Conservation (phyloP, 139 green algal species). For the Chlamydomonas schloesseri region DNA sequence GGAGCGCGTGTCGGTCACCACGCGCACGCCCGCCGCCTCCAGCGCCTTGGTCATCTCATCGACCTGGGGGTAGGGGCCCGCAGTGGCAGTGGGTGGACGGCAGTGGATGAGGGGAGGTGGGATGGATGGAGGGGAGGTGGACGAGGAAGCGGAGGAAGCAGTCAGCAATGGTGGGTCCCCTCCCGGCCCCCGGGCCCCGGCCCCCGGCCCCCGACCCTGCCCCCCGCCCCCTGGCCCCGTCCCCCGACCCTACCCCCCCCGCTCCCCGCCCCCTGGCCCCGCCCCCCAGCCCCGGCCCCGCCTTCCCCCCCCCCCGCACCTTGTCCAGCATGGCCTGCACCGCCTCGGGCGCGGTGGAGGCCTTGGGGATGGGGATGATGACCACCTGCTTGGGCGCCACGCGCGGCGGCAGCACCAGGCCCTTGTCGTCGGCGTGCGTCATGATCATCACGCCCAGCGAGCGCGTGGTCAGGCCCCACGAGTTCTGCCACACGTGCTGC, state of each 20-base stretch:
- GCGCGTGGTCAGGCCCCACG: slow-evolving; percentile 96
- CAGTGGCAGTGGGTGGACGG: not conserved
- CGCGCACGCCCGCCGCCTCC: slow-evolving; percentile 75
- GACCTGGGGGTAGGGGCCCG: not conserved
- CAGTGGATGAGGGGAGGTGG: no score
- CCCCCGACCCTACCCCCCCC: not conserved
- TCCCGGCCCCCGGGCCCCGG: no score
- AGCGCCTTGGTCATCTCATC: slow-evolving; percentile 53
- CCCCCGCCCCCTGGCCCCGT: not conserved
- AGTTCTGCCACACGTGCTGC: slow-evolving; percentile 95
- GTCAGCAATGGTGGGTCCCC: no score
- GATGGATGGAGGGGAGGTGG: no score
- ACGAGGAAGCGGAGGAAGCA: no score
- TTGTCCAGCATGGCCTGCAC: slow-evolving; percentile 68
- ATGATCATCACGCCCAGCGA: slow-evolving; percentile 99
- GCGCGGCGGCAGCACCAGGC: slow-evolving; percentile 93
- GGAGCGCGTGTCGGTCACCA: slow-evolving; percentile 83
- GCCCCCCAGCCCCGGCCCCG: no score
- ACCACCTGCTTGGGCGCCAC: slow-evolving; percentile 90
- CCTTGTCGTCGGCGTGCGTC: slow-evolving; percentile 98
- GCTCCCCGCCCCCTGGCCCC: no score
- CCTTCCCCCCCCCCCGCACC: not conserved
- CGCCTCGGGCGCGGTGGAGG: slow-evolving; percentile 68
- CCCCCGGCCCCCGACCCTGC: no score
- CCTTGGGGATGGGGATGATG: slow-evolving; percentile 92